Base-by-base conservation (phyloP, 2,329 filamentous ascomycete genomes). In the Diaporthe capsici region DNA sequence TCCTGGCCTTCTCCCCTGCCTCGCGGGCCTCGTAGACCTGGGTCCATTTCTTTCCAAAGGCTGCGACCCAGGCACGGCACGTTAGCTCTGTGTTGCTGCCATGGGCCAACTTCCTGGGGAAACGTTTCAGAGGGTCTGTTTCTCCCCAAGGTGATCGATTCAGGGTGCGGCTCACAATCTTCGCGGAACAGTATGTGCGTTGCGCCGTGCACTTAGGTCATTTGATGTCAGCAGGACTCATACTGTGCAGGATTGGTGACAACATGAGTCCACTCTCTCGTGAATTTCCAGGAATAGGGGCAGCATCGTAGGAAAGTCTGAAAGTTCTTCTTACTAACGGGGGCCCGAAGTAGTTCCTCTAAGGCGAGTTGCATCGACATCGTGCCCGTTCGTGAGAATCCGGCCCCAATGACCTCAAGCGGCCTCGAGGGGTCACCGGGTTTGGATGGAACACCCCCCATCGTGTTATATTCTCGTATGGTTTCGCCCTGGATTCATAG, bases 11-110 rank as follows among this genome's bases (percentile, higher is more conserved):
- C 7, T 55, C 49, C 15, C 49, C 67, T 12, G 20, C 49, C 28
- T 71, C n/a, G n/a, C 68, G 68, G n/a, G 49, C 39, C 68, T 71
- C 49, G 49, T 71, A 71, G 68, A 71, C 28, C 31, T 39, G 49
- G 22, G 49, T 71, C 49, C 49, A 42, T 57, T 58, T 71, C 55
- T n/a, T 71, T 5, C 31, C 28, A n/a, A 55, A 42, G 17, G 49
- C 42, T 71, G 49, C 3, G 61, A 13, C 10, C 5, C n/a, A 17
- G n/a, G 25, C 15, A 44, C 10, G 63, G 20, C 31, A 20, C 25
- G 63, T 68, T 22, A 68, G 63, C 31, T 12, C 28, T 34, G 25
- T 39, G 28, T 51, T 22, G 2, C 22, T 25, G 47, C 17, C 10
- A 5, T 8, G 47, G 4, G 28, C 28, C 25, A 61, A 2, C 34